These are phyloP conservation scores for Hydrangea macrophylla DNA, from an alignment of 148 eudicot species.

Conservation along the genomic window DNA sequence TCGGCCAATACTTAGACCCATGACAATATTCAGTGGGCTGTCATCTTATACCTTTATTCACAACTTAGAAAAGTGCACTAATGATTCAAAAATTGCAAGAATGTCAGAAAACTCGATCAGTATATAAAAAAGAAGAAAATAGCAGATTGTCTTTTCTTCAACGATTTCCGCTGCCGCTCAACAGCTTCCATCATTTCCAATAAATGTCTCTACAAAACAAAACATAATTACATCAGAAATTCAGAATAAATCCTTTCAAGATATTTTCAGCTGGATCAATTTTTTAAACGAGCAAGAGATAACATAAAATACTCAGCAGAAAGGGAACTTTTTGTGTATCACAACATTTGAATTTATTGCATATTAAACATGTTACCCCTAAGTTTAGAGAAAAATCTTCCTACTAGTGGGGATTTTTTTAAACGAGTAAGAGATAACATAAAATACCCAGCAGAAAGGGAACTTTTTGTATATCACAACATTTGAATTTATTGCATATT, in stretches of 20 bases:
- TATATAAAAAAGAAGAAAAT: slow-evolving; percentile 11
- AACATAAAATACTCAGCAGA: neutral
- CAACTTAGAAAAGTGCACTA: too few species aligned
- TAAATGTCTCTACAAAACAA: slow-evolving; percentile 59
- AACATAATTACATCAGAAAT: neutral
- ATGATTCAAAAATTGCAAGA: too few species aligned
- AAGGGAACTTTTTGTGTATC: neutral
- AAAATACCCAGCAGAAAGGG: too few species aligned
- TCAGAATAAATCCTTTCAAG: neutral
- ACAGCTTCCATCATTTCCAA: slow-evolving; percentile 82
- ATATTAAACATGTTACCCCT: slow-evolving; percentile 4
- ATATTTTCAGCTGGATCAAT: neutral
- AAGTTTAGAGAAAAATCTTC: neutral
- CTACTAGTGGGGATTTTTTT: too few species aligned
- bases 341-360: neutral
- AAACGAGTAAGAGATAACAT: too few species aligned
- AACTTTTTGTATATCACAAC: neutral
- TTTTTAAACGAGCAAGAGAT: neutral
- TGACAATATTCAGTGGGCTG: too few species aligned
- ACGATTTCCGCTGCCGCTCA: slow-evolving; percentile 82
- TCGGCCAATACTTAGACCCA: too few species aligned
- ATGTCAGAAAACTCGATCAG: too few species aligned
- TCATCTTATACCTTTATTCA: too few species aligned
- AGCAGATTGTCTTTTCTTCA: slow-evolving; percentile 89
- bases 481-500: neutral